These are phyloP conservation scores for Acer saccharum DNA, from an alignment of 345 rosid species.

Conservation along the genomic window DNA sequence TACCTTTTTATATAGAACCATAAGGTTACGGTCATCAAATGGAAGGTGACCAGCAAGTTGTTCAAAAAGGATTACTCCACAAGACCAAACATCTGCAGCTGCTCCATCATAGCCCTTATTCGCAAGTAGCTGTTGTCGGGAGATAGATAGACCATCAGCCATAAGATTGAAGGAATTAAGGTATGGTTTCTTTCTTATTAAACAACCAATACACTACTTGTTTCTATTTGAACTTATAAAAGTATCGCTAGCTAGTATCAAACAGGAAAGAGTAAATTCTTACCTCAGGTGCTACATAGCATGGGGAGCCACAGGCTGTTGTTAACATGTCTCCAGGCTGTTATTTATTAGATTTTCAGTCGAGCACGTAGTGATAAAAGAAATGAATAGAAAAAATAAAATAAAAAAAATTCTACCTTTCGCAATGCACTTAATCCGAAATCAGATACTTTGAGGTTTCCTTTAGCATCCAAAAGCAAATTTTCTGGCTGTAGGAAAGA, in stretches of 20 bases:
- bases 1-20: slow-evolving; percentile 70
- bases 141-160: slow-evolving; percentile 21
- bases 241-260: background rate
- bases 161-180: slow-evolving; percentile 8
- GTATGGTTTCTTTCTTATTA: background rate
- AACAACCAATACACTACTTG: background rate
- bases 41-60: slow-evolving; percentile 77
- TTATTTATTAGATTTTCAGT: slow-evolving; percentile 21
- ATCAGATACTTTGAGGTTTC: slow-evolving; percentile 86
- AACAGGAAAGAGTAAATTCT: slow-evolving; percentile 13
- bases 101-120: slow-evolving; percentile 82
- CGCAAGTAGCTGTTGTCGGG: slow-evolving; percentile 60
- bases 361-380: slow-evolving; percentile 3
- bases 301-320: slow-evolving; percentile 96
- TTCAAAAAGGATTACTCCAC: slow-evolving; percentile 89
- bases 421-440: slow-evolving; percentile 78
- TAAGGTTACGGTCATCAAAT: slow-evolving; percentile 75
- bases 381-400: slow-evolving; percentile 15
- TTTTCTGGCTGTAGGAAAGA: slow-evolving; percentile 70
- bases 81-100: slow-evolving; percentile 91
- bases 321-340: slow-evolving; percentile 79
- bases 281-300: slow-evolving; percentile 95
- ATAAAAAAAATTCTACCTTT: slow-evolving; percentile 40
- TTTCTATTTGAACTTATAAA: background rate
- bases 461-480: slow-evolving; percentile 69